These are phyloP conservation scores for Exophiala oligosperma DNA, from an alignment of 2,329 filamentous ascomycete species.

Conservation along the genomic window DNA sequence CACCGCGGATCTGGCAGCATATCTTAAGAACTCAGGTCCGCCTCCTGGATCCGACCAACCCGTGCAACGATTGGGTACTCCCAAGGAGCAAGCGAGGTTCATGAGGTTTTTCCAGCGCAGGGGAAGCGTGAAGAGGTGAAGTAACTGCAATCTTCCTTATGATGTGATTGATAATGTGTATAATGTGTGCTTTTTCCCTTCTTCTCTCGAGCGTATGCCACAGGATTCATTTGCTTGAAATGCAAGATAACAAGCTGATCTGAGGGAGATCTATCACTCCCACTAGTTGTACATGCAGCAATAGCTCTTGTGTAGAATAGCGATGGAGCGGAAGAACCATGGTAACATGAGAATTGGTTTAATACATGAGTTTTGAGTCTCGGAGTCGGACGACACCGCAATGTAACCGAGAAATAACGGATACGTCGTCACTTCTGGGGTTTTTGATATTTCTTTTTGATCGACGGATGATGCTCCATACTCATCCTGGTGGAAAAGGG, in stretches of 20 bases:
- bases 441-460: neutral
- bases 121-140: constrained; percentile 19
- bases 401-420: no score
- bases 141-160: neutral
- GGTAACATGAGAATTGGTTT: no score
- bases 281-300: no score
- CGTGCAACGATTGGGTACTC: constrained; percentile 16
- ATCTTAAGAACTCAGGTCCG: constrained; percentile 68
- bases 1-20: constrained; percentile 71
- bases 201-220: neutral
- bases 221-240: no score
- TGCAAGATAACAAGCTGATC: no score
- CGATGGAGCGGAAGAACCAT: no score
- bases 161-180: neutral
- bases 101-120: constrained; percentile 38
- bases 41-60: constrained; percentile 38
- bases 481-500: constrained; percentile 7
- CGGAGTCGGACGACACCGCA: no score
- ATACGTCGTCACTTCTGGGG: neutral
- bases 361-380: no score
- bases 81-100: constrained; percentile 33
- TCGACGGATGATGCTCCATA: no score
- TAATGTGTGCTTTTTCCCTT: neutral
- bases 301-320: no score
- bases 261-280: no score